These are phyloP conservation scores for Aspergillus sp. DNA, from an alignment of 2,329 filamentous ascomycete genomes.

Conservation along the genomic window DNA sequence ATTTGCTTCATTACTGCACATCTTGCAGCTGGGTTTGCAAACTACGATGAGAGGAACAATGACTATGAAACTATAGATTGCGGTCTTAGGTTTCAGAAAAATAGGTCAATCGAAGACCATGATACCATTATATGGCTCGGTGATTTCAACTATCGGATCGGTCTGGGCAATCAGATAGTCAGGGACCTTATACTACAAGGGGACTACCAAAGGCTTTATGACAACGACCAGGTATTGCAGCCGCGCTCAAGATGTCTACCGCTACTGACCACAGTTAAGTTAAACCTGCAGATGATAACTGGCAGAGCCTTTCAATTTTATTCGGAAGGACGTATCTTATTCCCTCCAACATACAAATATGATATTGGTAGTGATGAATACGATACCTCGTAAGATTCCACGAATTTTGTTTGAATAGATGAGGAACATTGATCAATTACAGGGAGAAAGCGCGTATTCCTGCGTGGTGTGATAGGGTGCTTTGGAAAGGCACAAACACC, in stretches of 20 bases:
- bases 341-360: slow-evolving; percentile 93
- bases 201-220: slow-evolving; percentile 75
- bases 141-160: slow-evolving; percentile 98
- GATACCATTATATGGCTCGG: slow-evolving; percentile 90
- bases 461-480: slow-evolving; percentile 92
- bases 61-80: slow-evolving; percentile 88
- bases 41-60: slow-evolving; percentile 91
- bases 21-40: slow-evolving; percentile 90
- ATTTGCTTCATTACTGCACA: slow-evolving; percentile 96
- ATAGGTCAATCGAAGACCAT: slow-evolving; percentile 86
- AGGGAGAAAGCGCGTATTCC: slow-evolving; percentile 91
- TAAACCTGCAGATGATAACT: slow-evolving; percentile 95
- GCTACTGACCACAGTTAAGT: slow-evolving; percentile 39
- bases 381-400: slow-evolving; percentile 71
- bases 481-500: slow-evolving; percentile 79
- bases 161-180: slow-evolving; percentile 71
- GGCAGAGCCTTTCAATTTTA: slow-evolving; percentile 88
- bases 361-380: slow-evolving; percentile 84
- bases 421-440: slow-evolving; percentile 24
- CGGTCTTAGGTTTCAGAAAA: slow-evolving; percentile 84
- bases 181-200: slow-evolving; percentile 66
- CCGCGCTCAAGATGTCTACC: background rate
- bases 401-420: background rate
- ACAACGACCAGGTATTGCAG: slow-evolving; percentile 74
- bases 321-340: slow-evolving; percentile 81